phyloP scores from a whole-genome alignment of 306 rosid species.

The Inga leiocalycina region DNA sequence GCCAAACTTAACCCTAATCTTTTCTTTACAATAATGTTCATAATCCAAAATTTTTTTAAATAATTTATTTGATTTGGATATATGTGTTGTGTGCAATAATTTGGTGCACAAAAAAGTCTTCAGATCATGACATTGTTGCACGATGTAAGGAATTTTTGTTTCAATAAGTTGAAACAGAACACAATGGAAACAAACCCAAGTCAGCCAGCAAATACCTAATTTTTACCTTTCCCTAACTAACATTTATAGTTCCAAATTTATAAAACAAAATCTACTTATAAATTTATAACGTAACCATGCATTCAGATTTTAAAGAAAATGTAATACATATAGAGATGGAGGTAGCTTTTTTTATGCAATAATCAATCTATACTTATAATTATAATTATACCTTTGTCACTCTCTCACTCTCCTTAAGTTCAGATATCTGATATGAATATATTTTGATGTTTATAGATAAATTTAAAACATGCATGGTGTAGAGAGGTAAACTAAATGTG shows the following conservation, averaged over 20 bases:
- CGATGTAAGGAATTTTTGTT: not conserved
- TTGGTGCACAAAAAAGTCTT: not conserved
- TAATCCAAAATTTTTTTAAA: not conserved
- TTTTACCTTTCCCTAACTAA: not conserved
- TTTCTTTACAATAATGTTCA: not conserved
- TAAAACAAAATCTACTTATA: not conserved
- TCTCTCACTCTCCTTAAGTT: not conserved
- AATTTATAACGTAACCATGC: not conserved
- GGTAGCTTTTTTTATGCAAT: not conserved
- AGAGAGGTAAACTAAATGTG: not conserved
- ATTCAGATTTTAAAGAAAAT: not conserved
- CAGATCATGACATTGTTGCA: constrained; percentile 6
- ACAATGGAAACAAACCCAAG: not conserved
- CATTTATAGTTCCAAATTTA: not conserved
- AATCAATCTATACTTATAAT: not conserved
- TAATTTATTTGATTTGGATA: not conserved
- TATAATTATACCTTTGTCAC: not conserved
- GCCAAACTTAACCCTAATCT: not conserved
- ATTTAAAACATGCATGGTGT: not conserved
- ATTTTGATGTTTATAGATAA: not conserved
- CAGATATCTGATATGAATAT: not conserved
- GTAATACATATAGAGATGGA: not conserved
- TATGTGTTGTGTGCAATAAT: not conserved
- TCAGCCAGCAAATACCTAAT: constrained; percentile 2
- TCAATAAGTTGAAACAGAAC: not conserved